phyloP scores from a whole-genome alignment of 805 yeast species.

The Huiozyma sinensis region DNA sequence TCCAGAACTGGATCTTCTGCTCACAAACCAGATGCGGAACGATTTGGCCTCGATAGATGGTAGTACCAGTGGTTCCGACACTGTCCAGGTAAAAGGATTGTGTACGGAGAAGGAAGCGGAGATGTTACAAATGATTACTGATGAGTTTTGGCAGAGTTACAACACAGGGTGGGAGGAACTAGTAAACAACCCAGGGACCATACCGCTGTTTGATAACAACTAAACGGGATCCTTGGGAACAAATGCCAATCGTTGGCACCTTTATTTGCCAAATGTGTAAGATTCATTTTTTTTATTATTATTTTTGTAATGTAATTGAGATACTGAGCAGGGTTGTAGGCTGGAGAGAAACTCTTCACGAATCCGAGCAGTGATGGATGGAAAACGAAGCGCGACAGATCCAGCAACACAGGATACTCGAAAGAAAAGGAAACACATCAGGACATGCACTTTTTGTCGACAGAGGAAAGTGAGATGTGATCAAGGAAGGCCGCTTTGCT shows the following conservation, averaged over 20 bases:
- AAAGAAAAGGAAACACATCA: constrained; percentile 13
- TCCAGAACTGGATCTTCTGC: background rate
- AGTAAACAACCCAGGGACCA: background rate
- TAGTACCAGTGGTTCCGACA: background rate
- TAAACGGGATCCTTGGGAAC: no score
- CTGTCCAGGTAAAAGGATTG: background rate
- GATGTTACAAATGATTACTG: constrained; percentile 9
- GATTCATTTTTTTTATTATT: no score
- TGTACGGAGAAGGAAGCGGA: constrained; percentile 4
- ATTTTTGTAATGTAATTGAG: no score
- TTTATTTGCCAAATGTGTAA: no score
- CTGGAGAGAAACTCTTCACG: no score
- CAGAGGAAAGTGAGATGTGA: constrained; percentile 23
- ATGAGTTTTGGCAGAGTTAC: constrained; percentile 15
- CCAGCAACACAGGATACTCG: background rate
- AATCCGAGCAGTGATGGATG: no score
- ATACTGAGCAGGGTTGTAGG: no score
- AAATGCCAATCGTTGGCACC: no score
- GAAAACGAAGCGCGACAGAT: no score
- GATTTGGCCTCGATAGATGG: background rate
- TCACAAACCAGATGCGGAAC: background rate
- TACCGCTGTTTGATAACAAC: no score
- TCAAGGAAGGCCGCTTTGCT: constrained; percentile 20
- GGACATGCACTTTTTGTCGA: constrained; percentile 22
- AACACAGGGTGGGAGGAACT: constrained; percentile 12